Base-by-base conservation (phyloP, 805 yeast genomes). In the Starmerella floricola region DNA sequence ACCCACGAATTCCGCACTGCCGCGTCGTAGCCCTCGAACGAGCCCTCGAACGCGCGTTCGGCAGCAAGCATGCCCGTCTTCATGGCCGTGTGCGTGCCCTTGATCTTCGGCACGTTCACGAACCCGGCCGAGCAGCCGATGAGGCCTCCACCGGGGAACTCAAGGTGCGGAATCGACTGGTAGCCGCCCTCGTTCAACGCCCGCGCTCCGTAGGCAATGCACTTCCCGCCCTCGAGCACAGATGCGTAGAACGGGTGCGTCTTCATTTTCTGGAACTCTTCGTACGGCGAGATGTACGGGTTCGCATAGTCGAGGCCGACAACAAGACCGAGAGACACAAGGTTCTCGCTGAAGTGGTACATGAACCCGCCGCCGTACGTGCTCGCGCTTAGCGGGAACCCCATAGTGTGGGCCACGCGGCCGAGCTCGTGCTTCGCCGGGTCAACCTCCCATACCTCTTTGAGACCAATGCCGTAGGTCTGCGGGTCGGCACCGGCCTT, bases 11-110 rank as follows among this genome's bases (percentile, higher is more conserved):
- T 58, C 53, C 76, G 72, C 54, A 82, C 74, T 3, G 74, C 73
- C 3, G 58, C 62, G 58, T 83, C 86, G 61, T 78, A 91, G 10
- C 68, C 55, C 29, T 62, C 63, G 41, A 87, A 61, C 46, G 74
- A 56, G 16, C 64, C 38, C 15, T 30, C 34, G 24, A 34, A 48
- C 32, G 86, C 80, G 18, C 72, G 59, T 55, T 91, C 96, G 2
- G 97, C 98, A 2, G 98, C 98, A 23, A 91, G 62, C 72, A 91
- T 78, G 26, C 97, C 98, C 8, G 91, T 72, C 62, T 91, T 91
- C 76, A 91, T 84, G 1, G 99, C 97, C 1, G 95, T 88, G 61
- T 91, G 99, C 0, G 96, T 79, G 13, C 99, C 99, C 64, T 91
- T 91, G 56, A 91, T 83, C 62, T 88, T 91, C 40, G 98, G 96